Base-by-base conservation (phyloP, 164 flowering plant species). In the Kingdonia uniflora region DNA sequence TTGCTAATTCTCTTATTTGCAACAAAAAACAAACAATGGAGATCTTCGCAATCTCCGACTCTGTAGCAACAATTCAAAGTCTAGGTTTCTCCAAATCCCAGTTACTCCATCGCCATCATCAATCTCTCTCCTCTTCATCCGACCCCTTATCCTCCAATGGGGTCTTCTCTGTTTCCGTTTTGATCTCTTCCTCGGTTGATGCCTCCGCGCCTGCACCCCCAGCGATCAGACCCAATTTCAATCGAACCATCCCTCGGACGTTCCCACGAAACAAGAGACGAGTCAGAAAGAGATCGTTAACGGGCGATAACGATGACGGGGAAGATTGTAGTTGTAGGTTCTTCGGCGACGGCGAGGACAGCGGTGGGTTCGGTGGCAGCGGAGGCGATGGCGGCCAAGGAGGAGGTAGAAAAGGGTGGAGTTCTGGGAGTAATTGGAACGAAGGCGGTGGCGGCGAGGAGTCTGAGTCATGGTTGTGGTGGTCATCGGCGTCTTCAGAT, bases 401-500 rank as follows among this genome's bases (percentile, higher is more conserved):
- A 14, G 69, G 76, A 6, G 75, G 78, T 17, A 81, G 82, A 11
- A 57, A 71, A 6, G 79, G 91, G 11, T 75, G 87, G 84, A 80
- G 73, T 65, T 76, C 60, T 49, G 83, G 48, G n/a, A 19, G 48
- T 16, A 16, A 19, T 16, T 5, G 70, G 0, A 75, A 80, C 0
- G 75, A 43, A 2, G 48, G 51, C 14, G 62, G 72, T 12, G 75
- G 80, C 0, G 68, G 76, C 2, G 48, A 21, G 2, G 22, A 21
- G 3, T 68, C 74, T 5, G 76, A 80, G 0, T 71, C 74, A 12
- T 65, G 75, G 10, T 61, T 68, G 14, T 67, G 79, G 17, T 58
- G 57, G n/a, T 61, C 72, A 2, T 83, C 69, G 62, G 80, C 82
- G 24, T 94, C 95, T 11, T 74, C 74, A 20, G 80, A 74, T 68